A percentile compares a stretch with the other conserved stretches of the same genome.
These are phyloP conservation scores for Wallacemonas sp. DNA, from an alignment of 208 protist species.

Conservation along the genomic window DNA sequence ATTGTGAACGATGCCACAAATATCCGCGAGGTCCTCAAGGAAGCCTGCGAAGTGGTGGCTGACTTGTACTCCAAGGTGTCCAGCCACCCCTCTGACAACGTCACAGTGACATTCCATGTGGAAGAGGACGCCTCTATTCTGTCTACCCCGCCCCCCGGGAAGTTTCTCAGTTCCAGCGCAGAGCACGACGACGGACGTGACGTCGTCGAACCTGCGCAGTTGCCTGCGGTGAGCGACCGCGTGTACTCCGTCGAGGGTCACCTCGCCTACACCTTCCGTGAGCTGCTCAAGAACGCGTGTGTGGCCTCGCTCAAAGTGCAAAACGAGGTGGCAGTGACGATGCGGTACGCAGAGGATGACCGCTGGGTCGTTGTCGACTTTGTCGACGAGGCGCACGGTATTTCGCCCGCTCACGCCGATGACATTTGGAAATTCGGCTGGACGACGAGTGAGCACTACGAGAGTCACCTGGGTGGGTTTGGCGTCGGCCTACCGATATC, in stretches of 20 bases:
- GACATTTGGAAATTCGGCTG: conserved; percentile 89
- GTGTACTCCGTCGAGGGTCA: conserved; percentile 75
- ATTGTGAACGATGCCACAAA: conserved; percentile 47
- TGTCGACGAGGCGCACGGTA: conserved; percentile 60
- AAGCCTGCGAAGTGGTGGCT: conserved; percentile 52
- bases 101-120: conserved; percentile 43
- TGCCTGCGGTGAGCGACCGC: conserved; percentile 6
- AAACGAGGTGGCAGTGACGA: conserved; percentile 28
- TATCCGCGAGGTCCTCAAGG: conserved; percentile 46
- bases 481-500: conserved; percentile 80
- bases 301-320: conserved; percentile 34
- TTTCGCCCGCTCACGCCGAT: conserved; percentile 30
- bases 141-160: conserved; percentile 18
- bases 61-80: conserved; percentile 53
- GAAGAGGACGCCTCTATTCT: conserved; percentile 59
- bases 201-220: neutral
- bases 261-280: conserved; percentile 72
- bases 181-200: neutral
- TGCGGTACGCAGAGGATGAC: conserved; percentile 54
- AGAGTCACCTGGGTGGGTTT: conserved; percentile 70
- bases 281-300: conserved; percentile 89
- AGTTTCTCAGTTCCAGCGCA: conserved; percentile 48
- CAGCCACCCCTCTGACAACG: conserved; percentile 20
- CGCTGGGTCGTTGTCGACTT: conserved; percentile 76
- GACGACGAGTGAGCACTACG: conserved; percentile 67